These are phyloP conservation scores for Curvularia sp. DNA, from an alignment of 2,329 filamentous ascomycete genomes.

Conservation along the genomic window DNA sequence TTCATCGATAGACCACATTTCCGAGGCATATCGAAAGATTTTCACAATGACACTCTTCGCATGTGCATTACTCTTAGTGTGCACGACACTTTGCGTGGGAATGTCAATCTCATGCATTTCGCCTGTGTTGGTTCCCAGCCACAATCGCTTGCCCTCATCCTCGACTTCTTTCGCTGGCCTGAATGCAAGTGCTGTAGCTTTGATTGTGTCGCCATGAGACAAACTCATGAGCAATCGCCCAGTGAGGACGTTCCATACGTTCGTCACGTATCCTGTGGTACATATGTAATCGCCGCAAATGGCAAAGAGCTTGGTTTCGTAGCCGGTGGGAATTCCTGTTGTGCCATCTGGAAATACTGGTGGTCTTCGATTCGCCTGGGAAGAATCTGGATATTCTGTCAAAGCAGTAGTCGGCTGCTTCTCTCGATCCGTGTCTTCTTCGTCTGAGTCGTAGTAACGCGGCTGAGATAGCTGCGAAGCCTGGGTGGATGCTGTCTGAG, in stretches of 20 bases:
- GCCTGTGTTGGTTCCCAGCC: constrained; percentile 88
- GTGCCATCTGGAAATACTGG: constrained; percentile 75
- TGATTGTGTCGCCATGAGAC: constrained; percentile 83
- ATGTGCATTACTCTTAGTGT: constrained; percentile 75
- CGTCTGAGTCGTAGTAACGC: constrained; percentile 59
- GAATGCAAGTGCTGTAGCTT: constrained; percentile 81
- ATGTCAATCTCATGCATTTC: constrained; percentile 92
- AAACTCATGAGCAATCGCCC: constrained; percentile 83
- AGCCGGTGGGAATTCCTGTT: constrained; percentile 81
- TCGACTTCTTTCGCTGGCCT: constrained; percentile 80
- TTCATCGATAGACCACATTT: constrained; percentile 95
- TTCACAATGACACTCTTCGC: constrained; percentile 79
- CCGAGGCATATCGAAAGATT: constrained; percentile 84
- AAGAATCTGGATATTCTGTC: constrained; percentile 81
- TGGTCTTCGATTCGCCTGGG: constrained; percentile 82
- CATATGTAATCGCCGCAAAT: constrained; percentile 88
- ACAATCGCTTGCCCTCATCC: constrained; percentile 81
- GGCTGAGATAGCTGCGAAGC: constrained; percentile 33
- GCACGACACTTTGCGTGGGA: constrained; percentile 71
- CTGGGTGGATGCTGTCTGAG: constrained; percentile 22
- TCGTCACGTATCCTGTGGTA: constrained; percentile 84
- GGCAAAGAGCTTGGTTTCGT: constrained; percentile 85
- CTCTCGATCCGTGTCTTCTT: constrained; percentile 50
- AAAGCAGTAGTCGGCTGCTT: constrained; percentile 62
- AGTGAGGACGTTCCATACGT: constrained; percentile 84